Evolutionary conservation across 1,284 basidiomycete species (phyloP), one percentile per base, ranked within the genome.

Genomic region (Jaminaea rosea): DNA sequence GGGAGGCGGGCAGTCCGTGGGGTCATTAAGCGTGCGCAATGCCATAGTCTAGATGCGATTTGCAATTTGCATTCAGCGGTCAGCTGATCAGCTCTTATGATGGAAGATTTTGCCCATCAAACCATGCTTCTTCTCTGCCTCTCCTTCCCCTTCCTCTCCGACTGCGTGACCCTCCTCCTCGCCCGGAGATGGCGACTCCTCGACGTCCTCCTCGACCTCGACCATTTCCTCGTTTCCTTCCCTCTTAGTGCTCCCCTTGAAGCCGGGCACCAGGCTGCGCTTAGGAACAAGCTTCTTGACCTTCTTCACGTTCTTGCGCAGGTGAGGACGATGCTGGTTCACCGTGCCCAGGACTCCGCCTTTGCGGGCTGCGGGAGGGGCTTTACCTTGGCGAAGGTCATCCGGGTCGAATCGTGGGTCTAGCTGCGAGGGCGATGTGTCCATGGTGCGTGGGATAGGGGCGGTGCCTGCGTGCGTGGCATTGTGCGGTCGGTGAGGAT

Each of bases 401-500:
- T 42, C 39, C 39, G 19, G 39, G 39, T 42, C 39, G 39, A 42
- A 42, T n/a, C 39, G 39, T 17, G 39, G 19, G 19, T 42, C 39
- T n/a, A 42, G 39, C 15, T 23, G 13, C 39, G 39, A 15, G 5
- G 39, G 2, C 3, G 39, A 7, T n/a, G 39, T 17, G 19, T 15
- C 39, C 3, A 31, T 8, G 15, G 29, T 31, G 29, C 29, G 29
- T 8, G 29, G 29, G 8, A 31, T 8, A 23, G 39, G 11, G 11
- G 39, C 24, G 4, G 39, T 42, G 17, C 39, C 39, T 42, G 17
- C 4, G 23, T 31, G 29, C 29, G 29, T 8, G 29, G 8, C 9
- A 15, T 8, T 31, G 29, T 15, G 29, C 9, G 29, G 29, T 8
- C 9, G 29, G 29, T 8, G 29, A 15, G 29, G 29, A 36, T 4